A percentile compares a stretch with the other conserved stretches of the same genome.
These are phyloP conservation scores for Penicillium arizonense DNA, from an alignment of 495 filamentous ascomycete species.

Conservation along the genomic window DNA sequence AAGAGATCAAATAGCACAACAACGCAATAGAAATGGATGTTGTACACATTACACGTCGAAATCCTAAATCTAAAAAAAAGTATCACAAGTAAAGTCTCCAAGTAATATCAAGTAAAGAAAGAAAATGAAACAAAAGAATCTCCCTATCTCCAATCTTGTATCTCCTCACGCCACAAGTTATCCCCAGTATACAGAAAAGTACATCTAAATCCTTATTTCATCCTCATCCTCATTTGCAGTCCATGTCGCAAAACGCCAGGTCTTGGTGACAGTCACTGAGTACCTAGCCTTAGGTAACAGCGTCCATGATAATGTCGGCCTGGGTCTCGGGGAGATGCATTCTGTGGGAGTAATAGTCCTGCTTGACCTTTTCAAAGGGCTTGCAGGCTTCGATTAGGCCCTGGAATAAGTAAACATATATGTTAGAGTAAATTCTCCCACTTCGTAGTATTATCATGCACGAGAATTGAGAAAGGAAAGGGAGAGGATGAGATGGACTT, in stretches of 20 bases:
- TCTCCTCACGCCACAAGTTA: not conserved
- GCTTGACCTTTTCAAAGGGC: slow-evolving; percentile 25
- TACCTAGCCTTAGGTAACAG: slow-evolving; percentile 7
- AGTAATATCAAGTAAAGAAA: slow-evolving; percentile 9
- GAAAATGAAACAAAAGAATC: slow-evolving; percentile 3
- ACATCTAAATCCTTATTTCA: not conserved
- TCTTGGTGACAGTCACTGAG: not conserved
- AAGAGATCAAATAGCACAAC: not conserved
- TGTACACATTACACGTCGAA: not conserved
- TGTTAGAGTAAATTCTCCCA: not conserved
- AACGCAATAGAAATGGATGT: not conserved
- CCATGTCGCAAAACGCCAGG: slow-evolving; percentile 1
- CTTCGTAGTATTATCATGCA: not conserved
- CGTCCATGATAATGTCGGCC: slow-evolving; percentile 20
- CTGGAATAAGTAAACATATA: not conserved
- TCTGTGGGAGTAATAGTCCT: slow-evolving; percentile 18
- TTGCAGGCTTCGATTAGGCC: slow-evolving; percentile 16
- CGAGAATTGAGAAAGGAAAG: not conserved
- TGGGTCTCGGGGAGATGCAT: not conserved
- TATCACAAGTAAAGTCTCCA: slow-evolving; percentile 10
- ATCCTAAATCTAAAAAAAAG: slow-evolving; percentile 5
- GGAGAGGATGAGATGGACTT: slow-evolving; percentile 1
- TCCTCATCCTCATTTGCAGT: not conserved
- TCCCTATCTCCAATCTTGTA: not conserved
- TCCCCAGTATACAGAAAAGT: not conserved